These are phyloP conservation scores for Thielaviopsis punctulata DNA, from an alignment of 2,329 filamentous ascomycete species.

Conservation along the genomic window DNA sequence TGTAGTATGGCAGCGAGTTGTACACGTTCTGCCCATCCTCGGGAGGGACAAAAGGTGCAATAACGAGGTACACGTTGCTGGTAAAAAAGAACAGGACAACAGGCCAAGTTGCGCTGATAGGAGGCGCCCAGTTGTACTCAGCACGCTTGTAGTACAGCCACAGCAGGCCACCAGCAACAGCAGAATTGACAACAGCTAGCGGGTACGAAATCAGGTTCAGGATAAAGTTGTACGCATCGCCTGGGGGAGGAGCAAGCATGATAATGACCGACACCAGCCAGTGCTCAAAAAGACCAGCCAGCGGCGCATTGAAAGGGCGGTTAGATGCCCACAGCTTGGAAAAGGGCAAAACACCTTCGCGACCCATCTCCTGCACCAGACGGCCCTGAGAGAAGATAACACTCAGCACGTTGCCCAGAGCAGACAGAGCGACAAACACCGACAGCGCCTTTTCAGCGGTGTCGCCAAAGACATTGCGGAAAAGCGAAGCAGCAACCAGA, in stretches of 20 bases:
- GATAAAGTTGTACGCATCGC: slow-evolving; percentile 52
- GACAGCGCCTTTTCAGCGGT: slow-evolving; percentile 32
- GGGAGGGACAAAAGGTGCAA: slow-evolving; percentile 41
- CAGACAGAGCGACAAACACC: slow-evolving; percentile 42
- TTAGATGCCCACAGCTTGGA: slow-evolving; percentile 51
- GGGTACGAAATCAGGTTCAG: slow-evolving; percentile 39
- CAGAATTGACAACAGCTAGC: slow-evolving; percentile 34
- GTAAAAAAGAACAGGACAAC: slow-evolving; percentile 41
- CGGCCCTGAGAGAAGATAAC: slow-evolving; percentile 35
- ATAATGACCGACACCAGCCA: slow-evolving; percentile 49
- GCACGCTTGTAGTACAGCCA: slow-evolving; percentile 34
- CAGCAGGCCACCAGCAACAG: slow-evolving; percentile 32
- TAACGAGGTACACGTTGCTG: slow-evolving; percentile 42
- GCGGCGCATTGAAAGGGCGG: slow-evolving; percentile 46
- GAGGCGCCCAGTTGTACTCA: slow-evolving; percentile 33
- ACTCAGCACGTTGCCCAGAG: slow-evolving; percentile 43
- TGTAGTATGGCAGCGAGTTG: slow-evolving; percentile 35
- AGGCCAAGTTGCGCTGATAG: slow-evolving; percentile 35
- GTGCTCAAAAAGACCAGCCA: slow-evolving; percentile 36
- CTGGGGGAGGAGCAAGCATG: slow-evolving; percentile 47
- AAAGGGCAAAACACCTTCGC: slow-evolving; percentile 50
- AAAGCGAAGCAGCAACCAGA: slow-evolving; percentile 44
- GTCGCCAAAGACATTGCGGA: slow-evolving; percentile 43
- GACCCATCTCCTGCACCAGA: slow-evolving; percentile 50
- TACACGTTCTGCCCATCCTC: slow-evolving; percentile 34